Evolutionary conservation across 75 land plant species (phyloP), one percentile per base, ranked within the genome.

Genomic region (Pinus albicaulis): DNA sequence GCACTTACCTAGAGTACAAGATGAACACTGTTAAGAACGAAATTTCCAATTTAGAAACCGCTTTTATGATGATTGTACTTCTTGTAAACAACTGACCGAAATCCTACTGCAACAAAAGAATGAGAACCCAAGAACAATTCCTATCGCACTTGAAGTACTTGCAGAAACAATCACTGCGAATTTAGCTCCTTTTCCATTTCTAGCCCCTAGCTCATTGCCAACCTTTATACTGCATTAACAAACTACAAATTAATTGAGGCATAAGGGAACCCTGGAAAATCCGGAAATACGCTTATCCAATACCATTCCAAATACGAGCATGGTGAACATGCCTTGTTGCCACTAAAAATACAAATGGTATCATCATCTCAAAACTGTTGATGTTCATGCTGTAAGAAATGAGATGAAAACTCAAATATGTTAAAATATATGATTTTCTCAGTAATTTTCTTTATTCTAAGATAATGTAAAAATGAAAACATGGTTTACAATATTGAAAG

Each of bases 121-220:
- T 71, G 0, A 83, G 23, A 3, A 57, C 20, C 52, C 25, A 61
- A 28, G 76, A 24, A 79, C 20, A 25, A 83, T 19, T 16, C 81
- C 80, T 10, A 83, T 60, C 1, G 57, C 19, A 5, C 74, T 12
- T n/a, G 85, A 78, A 57, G 57, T 83, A 11, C 70, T 10, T 17
- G 66, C 69, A 22, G 75, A 59, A 5, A 83, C 81, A 22, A 24
- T 36, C 8, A 59, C 38, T 59, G 81, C 73, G 72, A 83, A 83
- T 59, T 75, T 79, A 3, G 91, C 91, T 7, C 75, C 78, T 44
- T 77, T 76, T 2, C 82, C 81, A 53, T 84, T 80, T 28, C 86
- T 86, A 34, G 91, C 91, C 6, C 91, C 89, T 19, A 89, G 80
- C 80, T 89, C 91, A 76, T 86, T 86, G 55, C 82, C 77, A 24